Conservation (phyloP, 1,139 yeast genomes). For the Sugiyamaella neomexicana region DNA sequence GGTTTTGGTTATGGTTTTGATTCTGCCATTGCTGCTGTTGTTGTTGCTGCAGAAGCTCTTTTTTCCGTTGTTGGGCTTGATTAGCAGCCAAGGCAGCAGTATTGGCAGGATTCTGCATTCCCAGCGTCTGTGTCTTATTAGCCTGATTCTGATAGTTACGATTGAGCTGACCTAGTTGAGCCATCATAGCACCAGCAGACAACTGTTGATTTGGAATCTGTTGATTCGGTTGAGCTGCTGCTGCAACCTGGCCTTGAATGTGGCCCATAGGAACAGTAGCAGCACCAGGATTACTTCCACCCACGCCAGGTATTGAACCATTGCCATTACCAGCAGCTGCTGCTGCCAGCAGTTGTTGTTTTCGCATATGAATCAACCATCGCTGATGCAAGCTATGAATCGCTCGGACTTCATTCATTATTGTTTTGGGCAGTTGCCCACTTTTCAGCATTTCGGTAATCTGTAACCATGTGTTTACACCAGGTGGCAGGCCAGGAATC, state of each 20-base stretch:
- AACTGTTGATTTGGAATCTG: constrained; percentile 9
- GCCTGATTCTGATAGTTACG: constrained; percentile 11
- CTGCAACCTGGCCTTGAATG: constrained; percentile 3
- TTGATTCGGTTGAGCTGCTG: constrained; percentile 1
- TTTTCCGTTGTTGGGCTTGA: constrained; percentile 12
- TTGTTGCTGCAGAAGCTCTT: constrained; percentile 28
- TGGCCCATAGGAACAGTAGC: constrained; percentile 14
- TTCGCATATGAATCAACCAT: constrained; percentile 41
- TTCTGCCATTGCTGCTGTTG: constrained; percentile 22
- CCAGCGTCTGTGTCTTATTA: constrained; percentile 8
- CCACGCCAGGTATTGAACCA: constrained; percentile 5
- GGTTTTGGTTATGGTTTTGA: constrained; percentile 22
- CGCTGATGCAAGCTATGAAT: constrained; percentile 61
- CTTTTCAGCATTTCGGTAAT: constrained; percentile 68
- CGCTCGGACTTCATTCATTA: constrained; percentile 57
- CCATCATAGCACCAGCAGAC: constrained; percentile 26
- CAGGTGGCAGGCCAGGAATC: constrained; percentile 81
- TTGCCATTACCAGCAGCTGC: constrained; percentile 29
- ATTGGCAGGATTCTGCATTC: constrained; percentile 16
- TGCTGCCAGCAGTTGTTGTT: constrained; percentile 28
- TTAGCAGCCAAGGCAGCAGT: constrained; percentile 15
- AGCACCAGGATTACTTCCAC: constrained; percentile 19
- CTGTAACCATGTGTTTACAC: constrained; percentile 80
- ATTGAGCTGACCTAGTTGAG: constrained; percentile 17
- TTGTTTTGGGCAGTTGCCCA: constrained; percentile 56